phyloP scores from a whole-genome alignment of 495 filamentous ascomycete genomes.

The Daldinia childiae region DNA sequence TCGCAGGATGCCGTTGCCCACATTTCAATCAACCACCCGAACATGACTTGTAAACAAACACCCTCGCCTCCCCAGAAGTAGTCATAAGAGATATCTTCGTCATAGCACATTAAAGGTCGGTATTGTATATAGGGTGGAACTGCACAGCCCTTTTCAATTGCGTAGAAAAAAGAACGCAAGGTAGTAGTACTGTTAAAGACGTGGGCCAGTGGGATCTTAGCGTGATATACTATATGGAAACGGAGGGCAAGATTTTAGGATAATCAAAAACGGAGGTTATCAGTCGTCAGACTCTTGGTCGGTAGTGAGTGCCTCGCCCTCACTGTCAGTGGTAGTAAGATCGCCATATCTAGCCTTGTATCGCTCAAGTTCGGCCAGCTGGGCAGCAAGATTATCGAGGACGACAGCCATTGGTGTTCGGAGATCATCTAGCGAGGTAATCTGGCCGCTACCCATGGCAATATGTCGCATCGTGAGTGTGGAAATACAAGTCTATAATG shows the following conservation, averaged over 20 bases:
- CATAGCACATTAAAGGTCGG: slow-evolving; percentile 34
- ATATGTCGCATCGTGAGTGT: slow-evolving; percentile 74
- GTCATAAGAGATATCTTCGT: slow-evolving; percentile 37
- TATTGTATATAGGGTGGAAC: slow-evolving; percentile 34
- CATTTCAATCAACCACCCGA: slow-evolving; percentile 14
- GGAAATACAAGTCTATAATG: slow-evolving; percentile 66
- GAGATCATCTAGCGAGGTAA: slow-evolving; percentile 55
- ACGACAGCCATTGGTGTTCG: slow-evolving; percentile 61
- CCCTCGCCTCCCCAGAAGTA: slow-evolving; percentile 5
- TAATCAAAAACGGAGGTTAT: neutral
- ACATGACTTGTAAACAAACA: slow-evolving; percentile 19
- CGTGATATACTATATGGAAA: slow-evolving; percentile 23
- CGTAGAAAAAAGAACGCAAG: slow-evolving; percentile 21
- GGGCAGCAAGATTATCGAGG: slow-evolving; percentile 52
- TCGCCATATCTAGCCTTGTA: slow-evolving; percentile 60
- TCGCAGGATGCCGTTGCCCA: slow-evolving; percentile 21
- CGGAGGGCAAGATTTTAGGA: neutral
- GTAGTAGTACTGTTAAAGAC: slow-evolving; percentile 7
- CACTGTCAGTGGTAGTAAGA: slow-evolving; percentile 42
- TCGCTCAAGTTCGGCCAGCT: slow-evolving; percentile 57
- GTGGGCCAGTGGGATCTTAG: neutral
- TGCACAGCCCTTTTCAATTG: slow-evolving; percentile 7
- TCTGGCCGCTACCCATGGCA: slow-evolving; percentile 54
- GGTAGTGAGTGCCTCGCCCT: slow-evolving; percentile 42
- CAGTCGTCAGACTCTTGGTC: slow-evolving; percentile 41